Conservation (phyloP, 2,329 filamentous ascomycete genomes). For the Cladophialophora chaetospira region DNA sequence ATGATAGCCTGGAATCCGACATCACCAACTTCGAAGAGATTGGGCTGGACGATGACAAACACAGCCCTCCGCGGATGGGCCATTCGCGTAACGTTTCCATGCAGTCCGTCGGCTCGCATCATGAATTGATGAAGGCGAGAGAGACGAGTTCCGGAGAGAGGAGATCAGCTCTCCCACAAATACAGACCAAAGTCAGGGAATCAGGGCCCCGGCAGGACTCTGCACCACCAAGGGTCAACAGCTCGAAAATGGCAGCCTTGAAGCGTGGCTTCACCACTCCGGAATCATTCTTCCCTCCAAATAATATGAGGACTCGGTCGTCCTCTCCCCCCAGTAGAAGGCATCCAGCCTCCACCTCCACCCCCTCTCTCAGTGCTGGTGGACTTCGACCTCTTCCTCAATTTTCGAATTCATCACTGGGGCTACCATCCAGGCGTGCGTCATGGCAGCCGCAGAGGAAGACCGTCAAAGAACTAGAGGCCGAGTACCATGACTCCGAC, state of each 20-base stretch:
- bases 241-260: slow-evolving; percentile 11
- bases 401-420: slow-evolving; percentile 23
- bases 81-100: slow-evolving; percentile 26
- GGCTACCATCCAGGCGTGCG: slow-evolving; percentile 37
- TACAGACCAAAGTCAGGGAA: slow-evolving; percentile 20
- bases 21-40: slow-evolving; percentile 91
- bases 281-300: slow-evolving; percentile 17
- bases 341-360: slow-evolving; percentile 16
- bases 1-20: slow-evolving; percentile 61
- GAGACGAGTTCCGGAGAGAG: slow-evolving; percentile 11
- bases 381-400: slow-evolving; percentile 27
- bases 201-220: slow-evolving; percentile 13
- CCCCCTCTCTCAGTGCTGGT: slow-evolving; percentile 16
- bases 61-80: slow-evolving; percentile 30
- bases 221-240: slow-evolving; percentile 1
- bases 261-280: slow-evolving; percentile 26
- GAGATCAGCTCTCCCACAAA: slow-evolving; percentile 18
- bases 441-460: slow-evolving; percentile 50
- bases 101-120: slow-evolving; percentile 35
- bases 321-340: slow-evolving; percentile 27
- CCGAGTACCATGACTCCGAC: slow-evolving; percentile 54
- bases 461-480: slow-evolving; percentile 51
- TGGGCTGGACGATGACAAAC: slow-evolving; percentile 72
- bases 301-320: slow-evolving; percentile 24
- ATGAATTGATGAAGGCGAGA: slow-evolving; percentile 29